Percentiles rank a stretch among this genome's conserved stretches.
Evolutionary conservation across 116 monocot genomes (phyloP).

Genomic region (Trichopus zeylanicus): DNA sequence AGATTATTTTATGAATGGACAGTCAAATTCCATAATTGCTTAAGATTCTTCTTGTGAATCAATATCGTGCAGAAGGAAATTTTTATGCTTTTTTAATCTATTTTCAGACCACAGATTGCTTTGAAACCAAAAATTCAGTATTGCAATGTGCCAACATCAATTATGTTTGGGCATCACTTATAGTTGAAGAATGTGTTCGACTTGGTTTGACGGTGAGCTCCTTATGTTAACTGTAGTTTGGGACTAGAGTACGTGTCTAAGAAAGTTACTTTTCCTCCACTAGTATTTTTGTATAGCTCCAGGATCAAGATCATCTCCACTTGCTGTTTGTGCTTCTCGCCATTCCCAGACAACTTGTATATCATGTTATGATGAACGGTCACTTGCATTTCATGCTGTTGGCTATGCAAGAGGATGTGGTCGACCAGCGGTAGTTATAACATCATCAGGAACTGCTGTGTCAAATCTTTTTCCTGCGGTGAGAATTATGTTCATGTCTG

Average conservation of each 20-base stretch:
- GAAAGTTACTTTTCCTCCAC: slow-evolving; percentile 12
- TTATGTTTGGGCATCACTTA: slow-evolving; percentile 76
- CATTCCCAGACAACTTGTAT: slow-evolving; percentile 77
- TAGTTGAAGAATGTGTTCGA: slow-evolving; percentile 90
- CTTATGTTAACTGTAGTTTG: not conserved
- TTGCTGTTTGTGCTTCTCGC: slow-evolving; percentile 65
- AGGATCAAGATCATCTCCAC: slow-evolving; percentile 97
- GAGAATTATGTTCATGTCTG: slow-evolving; percentile 9
- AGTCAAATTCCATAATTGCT: no score
- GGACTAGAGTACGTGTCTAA: slow-evolving; percentile 21
- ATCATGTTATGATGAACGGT: slow-evolving; percentile 91
- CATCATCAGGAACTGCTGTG: slow-evolving; percentile 88
- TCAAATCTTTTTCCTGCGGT: slow-evolving; percentile 93
- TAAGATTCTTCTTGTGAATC: no score
- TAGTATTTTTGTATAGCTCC: slow-evolving; percentile 99
- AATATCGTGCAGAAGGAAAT: no score
- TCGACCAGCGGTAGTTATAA: slow-evolving; percentile 78
- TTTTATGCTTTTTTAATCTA: slow-evolving; percentile 9
- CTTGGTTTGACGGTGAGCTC: slow-evolving; percentile 75
- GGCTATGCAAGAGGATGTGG: slow-evolving; percentile 72
- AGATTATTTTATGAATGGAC: no score
- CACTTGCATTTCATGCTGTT: slow-evolving; percentile 91
- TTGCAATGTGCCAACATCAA: slow-evolving; percentile 63
- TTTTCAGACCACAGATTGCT: slow-evolving; percentile 22
- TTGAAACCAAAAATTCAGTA: slow-evolving; percentile 24